Base-by-base conservation (phyloP, 495 filamentous ascomycete genomes). In the Talaromyces thailandensis region DNA sequence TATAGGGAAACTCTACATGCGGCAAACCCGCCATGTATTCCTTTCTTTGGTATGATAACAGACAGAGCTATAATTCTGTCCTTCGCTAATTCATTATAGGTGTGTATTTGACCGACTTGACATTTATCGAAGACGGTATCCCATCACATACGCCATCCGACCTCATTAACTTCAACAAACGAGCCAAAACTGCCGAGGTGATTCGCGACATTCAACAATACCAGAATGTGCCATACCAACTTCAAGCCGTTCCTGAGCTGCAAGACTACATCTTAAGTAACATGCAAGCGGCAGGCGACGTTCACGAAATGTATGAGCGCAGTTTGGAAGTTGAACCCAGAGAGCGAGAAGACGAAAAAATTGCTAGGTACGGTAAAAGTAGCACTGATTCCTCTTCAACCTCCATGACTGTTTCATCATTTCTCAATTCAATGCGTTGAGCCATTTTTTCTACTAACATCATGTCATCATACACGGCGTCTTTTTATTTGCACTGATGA, bases 251-350 rank as follows among this genome's bases (percentile, higher is more conserved):
- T 8, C 82, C 85, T 16, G 94, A 98, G 72, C 82, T 98, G 66
- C 95, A 98, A 73, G 93, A 98, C 65, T 98, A 97, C 76, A 97
- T 98, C 62, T 79, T 97, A 62, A 90, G 86, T 69, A 96, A 96
- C 72, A 93, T 98, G 85, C 87, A 93, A 76, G 85, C 85, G 9
- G 94, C 94, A 2, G 89, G 90, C 50, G 95, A 98, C 70, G 93
- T 98, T 63, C 92, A 97, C 73, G 92, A 98, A 79, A 97, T 98
- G 95, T 98, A 97, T 75, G 91, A 98, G 70, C 89, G 89, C 77
- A 96, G 91, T 71, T 80, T 98, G 79, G 81, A 84, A 64, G 87
- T 98, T 58, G 94, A 98, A 74, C 94, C 95, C 52, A 81, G 95
- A 67, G 94, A 98, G 76, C 82, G 94, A 65, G 94, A 98, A 74